These are phyloP conservation scores for Actinidia chinensis DNA, from an alignment of 179 eudicot genomes.

Conservation along the genomic window DNA sequence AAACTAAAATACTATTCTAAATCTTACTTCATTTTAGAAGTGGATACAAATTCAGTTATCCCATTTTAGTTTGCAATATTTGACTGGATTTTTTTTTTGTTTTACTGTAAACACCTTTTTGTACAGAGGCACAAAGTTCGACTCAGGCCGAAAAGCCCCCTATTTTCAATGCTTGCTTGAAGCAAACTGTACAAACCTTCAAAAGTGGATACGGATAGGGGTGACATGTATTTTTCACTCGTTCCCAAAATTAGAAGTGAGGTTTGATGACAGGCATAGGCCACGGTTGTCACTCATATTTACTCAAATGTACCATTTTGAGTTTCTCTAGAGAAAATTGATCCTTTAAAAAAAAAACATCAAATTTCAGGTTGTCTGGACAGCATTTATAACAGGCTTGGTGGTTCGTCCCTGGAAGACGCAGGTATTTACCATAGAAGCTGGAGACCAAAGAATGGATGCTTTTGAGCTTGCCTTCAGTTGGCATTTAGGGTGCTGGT, in stretches of 20 bases:
- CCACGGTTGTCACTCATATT: background rate
- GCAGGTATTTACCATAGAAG: conserved; percentile 63
- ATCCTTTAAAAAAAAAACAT: no score
- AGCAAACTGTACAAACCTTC: background rate
- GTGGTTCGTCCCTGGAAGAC: conserved; percentile 80
- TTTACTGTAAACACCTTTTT: background rate
- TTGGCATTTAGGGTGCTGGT: conserved; percentile 91
- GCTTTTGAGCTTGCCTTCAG: conserved; percentile 95
- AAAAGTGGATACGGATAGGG: background rate
- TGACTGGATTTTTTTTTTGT: no score
- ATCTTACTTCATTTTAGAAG: no score
- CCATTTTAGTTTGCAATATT: no score
- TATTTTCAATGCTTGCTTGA: background rate
- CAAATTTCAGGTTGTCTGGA: conserved; percentile 63
- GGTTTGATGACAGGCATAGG: background rate
- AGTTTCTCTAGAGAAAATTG: no score
- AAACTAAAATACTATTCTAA: no score
- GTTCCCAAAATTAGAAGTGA: background rate
- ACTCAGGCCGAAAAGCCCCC: background rate
- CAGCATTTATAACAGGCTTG: conserved; percentile 74
- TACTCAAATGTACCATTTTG: background rate
- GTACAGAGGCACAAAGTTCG: background rate
- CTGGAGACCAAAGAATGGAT: conserved; percentile 91
- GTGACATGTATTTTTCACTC: background rate
- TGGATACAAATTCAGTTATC: no score